Conservation (phyloP, 1,139 yeast genomes). For the Kluyveromyces marxianus region DNA sequence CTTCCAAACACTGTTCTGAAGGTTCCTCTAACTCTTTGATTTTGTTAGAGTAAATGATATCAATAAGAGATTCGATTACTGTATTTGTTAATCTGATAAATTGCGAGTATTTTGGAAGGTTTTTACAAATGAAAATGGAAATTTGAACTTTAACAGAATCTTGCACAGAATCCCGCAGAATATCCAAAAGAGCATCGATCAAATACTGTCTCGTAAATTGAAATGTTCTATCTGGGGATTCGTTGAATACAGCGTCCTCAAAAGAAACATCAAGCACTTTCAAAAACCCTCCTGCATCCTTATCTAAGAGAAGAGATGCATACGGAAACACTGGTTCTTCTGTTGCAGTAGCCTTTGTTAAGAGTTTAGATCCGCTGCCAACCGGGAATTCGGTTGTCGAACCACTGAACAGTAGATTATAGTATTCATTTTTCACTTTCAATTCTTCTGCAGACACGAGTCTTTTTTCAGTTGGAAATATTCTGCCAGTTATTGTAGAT, state of each 20-base stretch:
- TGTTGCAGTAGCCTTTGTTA: slow-evolving; percentile 13
- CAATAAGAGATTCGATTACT: slow-evolving; percentile 41
- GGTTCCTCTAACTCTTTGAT: slow-evolving; percentile 36
- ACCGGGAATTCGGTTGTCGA: slow-evolving; percentile 42
- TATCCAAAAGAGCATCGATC: slow-evolving; percentile 25
- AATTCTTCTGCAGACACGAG: slow-evolving; percentile 29
- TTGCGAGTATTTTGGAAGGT: slow-evolving; percentile 73
- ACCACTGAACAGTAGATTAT: slow-evolving; percentile 50
- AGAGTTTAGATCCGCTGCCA: slow-evolving; percentile 20
- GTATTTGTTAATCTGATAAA: slow-evolving; percentile 64
- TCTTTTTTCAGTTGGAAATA: slow-evolving; percentile 61
- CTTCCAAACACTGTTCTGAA: slow-evolving; percentile 64
- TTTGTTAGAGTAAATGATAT: slow-evolving; percentile 39
- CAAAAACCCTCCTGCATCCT: slow-evolving; percentile 17
- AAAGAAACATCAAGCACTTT: slow-evolving; percentile 23
- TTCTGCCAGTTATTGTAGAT: slow-evolving; percentile 64
- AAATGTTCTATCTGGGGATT: slow-evolving; percentile 8
- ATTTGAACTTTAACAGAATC: slow-evolving; percentile 33
- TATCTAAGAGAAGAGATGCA: slow-evolving; percentile 23
- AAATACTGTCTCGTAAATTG: slow-evolving; percentile 27
- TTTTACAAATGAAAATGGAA: slow-evolving; percentile 65
- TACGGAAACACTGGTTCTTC: slow-evolving; percentile 32
- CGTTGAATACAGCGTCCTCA: slow-evolving; percentile 28
- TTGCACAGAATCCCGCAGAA: slow-evolving; percentile 12
- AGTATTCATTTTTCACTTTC: slow-evolving; percentile 42